Conservation (phyloP, 768 basidiomycete genomes). For the Xerocomellus amylosporus region DNA sequence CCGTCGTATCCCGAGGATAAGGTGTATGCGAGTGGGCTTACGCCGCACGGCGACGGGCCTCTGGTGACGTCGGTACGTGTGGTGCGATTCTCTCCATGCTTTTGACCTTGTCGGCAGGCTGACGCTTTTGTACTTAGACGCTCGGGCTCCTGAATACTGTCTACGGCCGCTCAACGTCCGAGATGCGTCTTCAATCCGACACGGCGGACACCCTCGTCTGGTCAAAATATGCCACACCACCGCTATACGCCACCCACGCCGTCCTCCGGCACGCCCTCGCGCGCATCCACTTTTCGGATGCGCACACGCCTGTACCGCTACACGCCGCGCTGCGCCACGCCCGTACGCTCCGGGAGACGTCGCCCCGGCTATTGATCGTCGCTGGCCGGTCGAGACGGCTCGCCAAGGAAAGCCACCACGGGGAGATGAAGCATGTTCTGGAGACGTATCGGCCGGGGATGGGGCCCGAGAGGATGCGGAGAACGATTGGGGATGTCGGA, state of each 20-base stretch:
- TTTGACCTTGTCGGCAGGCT: neutral
- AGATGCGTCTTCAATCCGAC: constrained; percentile 70
- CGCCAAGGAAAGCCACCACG: constrained; percentile 65
- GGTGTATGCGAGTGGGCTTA: neutral
- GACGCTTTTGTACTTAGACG: constrained; percentile 18
- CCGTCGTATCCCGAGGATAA: constrained; percentile 20
- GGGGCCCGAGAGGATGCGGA: constrained; percentile 43
- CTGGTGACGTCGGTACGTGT: constrained; percentile 11
- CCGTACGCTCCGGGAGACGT: constrained; percentile 14
- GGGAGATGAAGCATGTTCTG: constrained; percentile 64
- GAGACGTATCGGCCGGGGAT: constrained; percentile 34
- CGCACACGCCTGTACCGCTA: constrained; percentile 54
- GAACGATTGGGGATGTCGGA: constrained; percentile 86
- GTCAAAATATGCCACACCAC: constrained; percentile 53
- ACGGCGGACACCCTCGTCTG: constrained; percentile 82
- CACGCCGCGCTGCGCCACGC: constrained; percentile 52
- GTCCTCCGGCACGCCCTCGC: constrained; percentile 38
- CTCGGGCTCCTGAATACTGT: constrained; percentile 62
- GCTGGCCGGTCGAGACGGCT: constrained; percentile 74
- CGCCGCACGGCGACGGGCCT: neutral
- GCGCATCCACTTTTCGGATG: constrained; percentile 64
- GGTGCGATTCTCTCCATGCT: neutral
- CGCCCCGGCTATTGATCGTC: constrained; percentile 56
- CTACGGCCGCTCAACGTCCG: constrained; percentile 62
- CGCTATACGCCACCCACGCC: neutral